A percentile compares a stretch with the other conserved stretches of the same genome.
Conservation (phyloP, 441 rosid genomes). For the Eutrema salsugineum region DNA sequence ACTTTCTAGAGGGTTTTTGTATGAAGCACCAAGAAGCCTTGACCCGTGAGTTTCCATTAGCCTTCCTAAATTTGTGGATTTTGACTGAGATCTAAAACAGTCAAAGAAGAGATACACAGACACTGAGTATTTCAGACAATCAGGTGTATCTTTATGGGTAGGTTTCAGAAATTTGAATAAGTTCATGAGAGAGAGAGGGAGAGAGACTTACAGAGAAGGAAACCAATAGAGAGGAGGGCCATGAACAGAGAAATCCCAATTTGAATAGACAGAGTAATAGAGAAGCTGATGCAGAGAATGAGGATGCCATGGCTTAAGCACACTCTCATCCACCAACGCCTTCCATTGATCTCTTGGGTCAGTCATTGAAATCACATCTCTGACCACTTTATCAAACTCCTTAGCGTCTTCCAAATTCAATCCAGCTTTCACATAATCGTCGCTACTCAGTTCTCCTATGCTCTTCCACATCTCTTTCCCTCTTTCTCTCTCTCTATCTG, state of each 20-base stretch:
- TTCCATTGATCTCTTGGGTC: slow-evolving; percentile 69
- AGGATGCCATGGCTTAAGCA: slow-evolving; percentile 69
- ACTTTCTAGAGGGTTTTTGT: slow-evolving; percentile 73
- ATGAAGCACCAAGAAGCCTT: slow-evolving; percentile 56
- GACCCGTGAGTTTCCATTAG: slow-evolving; percentile 66
- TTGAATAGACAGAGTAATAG: slow-evolving; percentile 61
- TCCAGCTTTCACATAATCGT: slow-evolving; percentile 59
- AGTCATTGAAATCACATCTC: slow-evolving; percentile 27
- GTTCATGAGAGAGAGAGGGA: not conserved
- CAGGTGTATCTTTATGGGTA: not conserved
- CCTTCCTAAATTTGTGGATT: slow-evolving; percentile 60
- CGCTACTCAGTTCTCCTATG: slow-evolving; percentile 40
- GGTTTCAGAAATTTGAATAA: not conserved
- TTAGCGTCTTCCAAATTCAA: slow-evolving; percentile 45
- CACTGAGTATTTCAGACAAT: not conserved
- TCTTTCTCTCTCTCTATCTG: slow-evolving; percentile 11
- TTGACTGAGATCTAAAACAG: slow-evolving; percentile 44
- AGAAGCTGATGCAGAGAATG: slow-evolving; percentile 68
- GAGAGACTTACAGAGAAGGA: slow-evolving; percentile 61
- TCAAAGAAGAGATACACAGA: not conserved
- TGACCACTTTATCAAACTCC: slow-evolving; percentile 34
- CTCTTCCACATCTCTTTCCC: slow-evolving; percentile 35
- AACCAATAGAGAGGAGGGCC: slow-evolving; percentile 89
- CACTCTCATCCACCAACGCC: slow-evolving; percentile 37
- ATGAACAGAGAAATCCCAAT: slow-evolving; percentile 56